These are phyloP conservation scores for Fusarium annulatum DNA, from an alignment of 2,329 filamentous ascomycete species.

Conservation along the genomic window DNA sequence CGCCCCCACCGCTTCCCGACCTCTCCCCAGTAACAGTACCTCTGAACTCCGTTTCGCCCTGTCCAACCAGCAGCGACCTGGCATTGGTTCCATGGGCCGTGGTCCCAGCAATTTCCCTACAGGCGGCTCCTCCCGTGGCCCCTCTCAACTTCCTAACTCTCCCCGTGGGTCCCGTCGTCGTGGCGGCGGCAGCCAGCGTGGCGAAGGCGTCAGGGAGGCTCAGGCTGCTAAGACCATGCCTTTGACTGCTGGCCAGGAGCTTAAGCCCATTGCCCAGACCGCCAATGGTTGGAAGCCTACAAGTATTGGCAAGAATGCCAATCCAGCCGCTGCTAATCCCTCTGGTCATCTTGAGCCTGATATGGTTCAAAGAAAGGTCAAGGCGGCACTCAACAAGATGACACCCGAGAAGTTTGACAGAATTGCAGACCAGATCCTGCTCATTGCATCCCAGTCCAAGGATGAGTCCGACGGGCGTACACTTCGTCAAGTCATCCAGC, in stretches of 20 bases:
- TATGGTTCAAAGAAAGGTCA: slow-evolving; percentile 98
- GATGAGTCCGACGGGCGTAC: slow-evolving; percentile 94
- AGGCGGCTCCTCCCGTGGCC: slow-evolving; percentile 65
- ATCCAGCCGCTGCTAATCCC: slow-evolving; percentile 55
- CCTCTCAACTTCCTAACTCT: slow-evolving; percentile 46
- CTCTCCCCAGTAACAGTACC: slow-evolving; percentile 79
- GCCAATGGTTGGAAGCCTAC: slow-evolving; percentile 89
- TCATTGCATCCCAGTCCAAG: slow-evolving; percentile 94
- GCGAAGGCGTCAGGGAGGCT: slow-evolving; percentile 69
- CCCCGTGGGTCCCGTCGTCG: slow-evolving; percentile 70
- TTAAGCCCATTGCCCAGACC: slow-evolving; percentile 81
- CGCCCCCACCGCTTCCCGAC: slow-evolving; percentile 58
- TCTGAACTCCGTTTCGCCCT: slow-evolving; percentile 80
- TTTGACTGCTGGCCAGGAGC: slow-evolving; percentile 82
- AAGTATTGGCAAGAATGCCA: slow-evolving; percentile 65
- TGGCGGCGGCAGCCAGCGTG: slow-evolving; percentile 66
- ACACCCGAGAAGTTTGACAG: slow-evolving; percentile 98
- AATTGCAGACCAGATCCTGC: slow-evolving; percentile 91
- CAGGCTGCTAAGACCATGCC: slow-evolving; percentile 89
- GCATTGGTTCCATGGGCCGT: slow-evolving; percentile 54
- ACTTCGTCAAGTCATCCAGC: slow-evolving; percentile 95
- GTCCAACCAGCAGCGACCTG: slow-evolving; percentile 54
- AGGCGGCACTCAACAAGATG: slow-evolving; percentile 99
- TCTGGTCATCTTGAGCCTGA: slow-evolving; percentile 81
- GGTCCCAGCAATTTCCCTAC: slow-evolving; percentile 69